Percentiles rank a stretch among this genome's conserved stretches.
Evolutionary conservation across 2,329 filamentous ascomycete species (phyloP).

Genomic region (Phaeosphaeriaceae sp.): DNA sequence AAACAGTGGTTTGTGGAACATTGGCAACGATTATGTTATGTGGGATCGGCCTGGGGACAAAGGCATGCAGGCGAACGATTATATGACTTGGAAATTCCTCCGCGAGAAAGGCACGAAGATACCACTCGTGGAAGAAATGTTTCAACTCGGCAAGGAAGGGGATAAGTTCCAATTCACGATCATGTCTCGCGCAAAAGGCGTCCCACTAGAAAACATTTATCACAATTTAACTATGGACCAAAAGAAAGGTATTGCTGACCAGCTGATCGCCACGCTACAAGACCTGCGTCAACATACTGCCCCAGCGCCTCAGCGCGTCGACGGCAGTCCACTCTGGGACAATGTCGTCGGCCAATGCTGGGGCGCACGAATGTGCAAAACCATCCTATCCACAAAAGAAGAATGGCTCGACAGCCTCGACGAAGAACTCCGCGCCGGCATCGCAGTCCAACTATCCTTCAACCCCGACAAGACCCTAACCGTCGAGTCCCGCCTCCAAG

Average conservation of each 20-base stretch:
- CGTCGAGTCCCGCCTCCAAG: background rate
- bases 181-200: slow-evolving; percentile 13
- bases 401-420: slow-evolving; percentile 17
- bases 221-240: slow-evolving; percentile 2
- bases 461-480: slow-evolving; percentile 4
- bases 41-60: slow-evolving; percentile 7
- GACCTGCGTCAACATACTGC: slow-evolving; percentile 17
- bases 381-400: slow-evolving; percentile 12
- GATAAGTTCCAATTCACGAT: slow-evolving; percentile 8
- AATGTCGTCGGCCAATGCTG: slow-evolving; percentile 8
- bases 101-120: slow-evolving; percentile 4
- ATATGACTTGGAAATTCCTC: slow-evolving; percentile 10
- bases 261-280: slow-evolving; percentile 11
- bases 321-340: slow-evolving; percentile 17
- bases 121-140: slow-evolving; percentile 11
- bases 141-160: background rate
- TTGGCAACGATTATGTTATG: slow-evolving; percentile 10
- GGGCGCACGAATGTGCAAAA: slow-evolving; percentile 5
- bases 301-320: slow-evolving; percentile 9
- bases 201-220: slow-evolving; percentile 9
- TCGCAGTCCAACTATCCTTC: background rate
- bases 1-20: slow-evolving; percentile 3
- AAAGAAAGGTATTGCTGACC: slow-evolving; percentile 11
- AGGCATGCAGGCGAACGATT: slow-evolving; percentile 4
- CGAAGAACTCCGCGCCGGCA: slow-evolving; percentile 11